Evolutionary conservation across 805 yeast genomes (phyloP), one percentile per base, ranked within the genome.

Genomic region (Sporopachydermia quercuum): DNA sequence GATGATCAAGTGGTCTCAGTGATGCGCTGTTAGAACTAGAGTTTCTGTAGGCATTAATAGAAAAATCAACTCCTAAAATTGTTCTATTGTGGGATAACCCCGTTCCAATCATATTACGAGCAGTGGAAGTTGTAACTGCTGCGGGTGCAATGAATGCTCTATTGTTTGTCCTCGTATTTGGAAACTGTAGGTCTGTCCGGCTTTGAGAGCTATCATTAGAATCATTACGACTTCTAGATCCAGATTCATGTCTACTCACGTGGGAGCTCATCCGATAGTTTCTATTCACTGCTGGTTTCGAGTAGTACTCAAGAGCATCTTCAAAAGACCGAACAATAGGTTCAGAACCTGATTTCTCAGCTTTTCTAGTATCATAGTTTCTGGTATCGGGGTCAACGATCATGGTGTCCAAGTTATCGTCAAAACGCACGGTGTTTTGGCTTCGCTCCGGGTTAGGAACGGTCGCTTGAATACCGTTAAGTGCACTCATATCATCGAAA

Each of bases 351-450:
- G 8, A 8, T 8, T n/a, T 8, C 8, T 8, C 30, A n/a, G 30
- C 13, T n/a, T n/a, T 8, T 8, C 30, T 8, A n/a, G n/a, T n/a
- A n/a, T n/a, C n/a, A n/a, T n/a, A n/a, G n/a, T n/a, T 17, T 5
- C 19, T 5, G 18, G 14, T 15, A 8, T 4, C 6, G 34, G 15
- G 14, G 5, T 27, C 23, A 5, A 16, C 18, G 14, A 8, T 5
- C 33, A 16, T 16, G 6, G 6, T 8, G n/a, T 16, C 15, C 6
- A 15, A 33, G 40, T 11, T 55, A 43, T 16, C 58, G 58, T 42
- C 52, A 56, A 23, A 23, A 8, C 30, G 30, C n/a, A 34, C 49
- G 43, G 23, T 37, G 16, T 30, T 16, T 6, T 39, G 33, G n/a
- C n/a, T n/a, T n/a, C n/a, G n/a, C n/a, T n/a, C n/a, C n/a, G n/a